phyloP scores from a whole-genome alignment of 768 basidiomycete genomes.

The Russula sp. region DNA sequence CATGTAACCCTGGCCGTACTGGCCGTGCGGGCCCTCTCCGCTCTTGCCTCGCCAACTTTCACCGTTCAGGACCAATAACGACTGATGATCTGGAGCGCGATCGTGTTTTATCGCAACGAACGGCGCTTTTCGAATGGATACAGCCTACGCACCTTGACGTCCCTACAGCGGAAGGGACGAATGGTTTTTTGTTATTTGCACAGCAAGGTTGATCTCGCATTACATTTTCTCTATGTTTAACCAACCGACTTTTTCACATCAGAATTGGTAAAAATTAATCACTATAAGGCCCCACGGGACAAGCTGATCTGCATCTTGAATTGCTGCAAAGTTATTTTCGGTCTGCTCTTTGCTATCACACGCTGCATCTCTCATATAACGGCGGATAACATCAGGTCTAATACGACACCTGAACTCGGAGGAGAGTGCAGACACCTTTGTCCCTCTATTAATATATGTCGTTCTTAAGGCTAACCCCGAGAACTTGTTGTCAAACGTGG shows the following conservation, averaged over 20 bases:
- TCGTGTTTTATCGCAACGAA: slow-evolving; percentile 82
- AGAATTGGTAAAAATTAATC: slow-evolving; percentile 95
- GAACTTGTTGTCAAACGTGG: slow-evolving; percentile 89
- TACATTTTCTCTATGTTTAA: too few relatives aligned
- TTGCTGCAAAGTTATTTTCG: slow-evolving; percentile 98
- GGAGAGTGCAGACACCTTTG: slow-evolving; percentile 88
- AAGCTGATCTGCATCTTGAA: slow-evolving; percentile 97
- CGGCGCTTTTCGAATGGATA: slow-evolving; percentile 87
- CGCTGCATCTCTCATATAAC: slow-evolving; percentile 8
- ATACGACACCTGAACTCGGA: slow-evolving; percentile 82
- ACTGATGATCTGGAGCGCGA: slow-evolving; percentile 97
- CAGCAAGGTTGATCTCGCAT: slow-evolving; percentile 57
- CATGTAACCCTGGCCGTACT: too few relatives aligned
- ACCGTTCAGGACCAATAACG: slow-evolving; percentile 70
- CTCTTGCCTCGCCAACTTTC: too few relatives aligned
- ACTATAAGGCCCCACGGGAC: slow-evolving; percentile 97
- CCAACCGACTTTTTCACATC: slow-evolving; percentile 26
- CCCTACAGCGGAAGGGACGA: slow-evolving; percentile 62
- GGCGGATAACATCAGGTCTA: slow-evolving; percentile 51
- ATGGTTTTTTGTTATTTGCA: slow-evolving; percentile 84
- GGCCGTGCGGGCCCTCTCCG: too few relatives aligned
- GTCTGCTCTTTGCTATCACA: slow-evolving; percentile 39
- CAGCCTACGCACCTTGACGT: slow-evolving; percentile 86
- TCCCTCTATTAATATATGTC: slow-evolving; percentile 90
- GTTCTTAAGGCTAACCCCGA: slow-evolving; percentile 90